Conservation (phyloP, 2,329 filamentous ascomycete species). For the Elsinoe perseae region DNA sequence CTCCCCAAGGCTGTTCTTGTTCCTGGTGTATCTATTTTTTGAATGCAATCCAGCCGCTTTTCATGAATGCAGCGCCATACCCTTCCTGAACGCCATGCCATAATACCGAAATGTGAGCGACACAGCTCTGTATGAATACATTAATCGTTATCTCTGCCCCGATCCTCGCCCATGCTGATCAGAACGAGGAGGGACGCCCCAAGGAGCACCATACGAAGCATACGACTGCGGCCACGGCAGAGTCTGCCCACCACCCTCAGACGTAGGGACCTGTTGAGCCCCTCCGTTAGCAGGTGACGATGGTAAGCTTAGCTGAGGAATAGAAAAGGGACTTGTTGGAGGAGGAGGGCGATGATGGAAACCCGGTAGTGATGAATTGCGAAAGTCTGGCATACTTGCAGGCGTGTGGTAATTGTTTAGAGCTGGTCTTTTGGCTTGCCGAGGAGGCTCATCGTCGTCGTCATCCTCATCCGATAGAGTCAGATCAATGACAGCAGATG, state of each 20-base stretch:
- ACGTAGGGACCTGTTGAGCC: slow-evolving; percentile 7
- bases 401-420: slow-evolving; percentile 21
- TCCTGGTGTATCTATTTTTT: neutral
- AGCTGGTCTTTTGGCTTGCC: slow-evolving; percentile 28
- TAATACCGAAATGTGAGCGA: neutral
- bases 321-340: neutral
- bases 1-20: neutral
- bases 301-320: neutral
- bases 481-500: slow-evolving; percentile 42
- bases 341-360: neutral
- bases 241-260: slow-evolving; percentile 1
- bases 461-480: slow-evolving; percentile 42
- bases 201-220: neutral
- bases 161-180: neutral
- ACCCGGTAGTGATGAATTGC: slow-evolving; percentile 14
- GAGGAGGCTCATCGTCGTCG: slow-evolving; percentile 37
- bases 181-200: neutral
- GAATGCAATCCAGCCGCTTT: neutral
- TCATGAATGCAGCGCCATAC: neutral
- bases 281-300: slow-evolving; percentile 14
- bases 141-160: neutral
- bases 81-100: slow-evolving; percentile 6
- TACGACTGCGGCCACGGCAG: slow-evolving; percentile 1
- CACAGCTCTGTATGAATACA: neutral
- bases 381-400: slow-evolving; percentile 16